These are phyloP conservation scores for Meira miltonrushii DNA, from an alignment of 1,284 basidiomycete species.

Conservation along the genomic window DNA sequence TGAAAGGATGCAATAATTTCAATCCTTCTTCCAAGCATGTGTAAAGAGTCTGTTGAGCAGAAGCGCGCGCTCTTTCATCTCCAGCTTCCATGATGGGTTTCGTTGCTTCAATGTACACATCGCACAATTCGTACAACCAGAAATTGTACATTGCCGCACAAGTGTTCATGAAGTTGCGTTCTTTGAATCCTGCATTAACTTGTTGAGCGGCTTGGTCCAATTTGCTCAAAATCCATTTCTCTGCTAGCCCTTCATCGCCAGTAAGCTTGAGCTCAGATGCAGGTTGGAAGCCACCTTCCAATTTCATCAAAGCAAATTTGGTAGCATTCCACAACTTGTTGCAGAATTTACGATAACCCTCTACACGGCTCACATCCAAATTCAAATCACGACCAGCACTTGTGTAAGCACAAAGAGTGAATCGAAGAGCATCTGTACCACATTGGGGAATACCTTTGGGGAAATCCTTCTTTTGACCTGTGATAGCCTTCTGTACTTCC, in stretches of 20 bases:
- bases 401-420: constrained; percentile 91
- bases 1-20: constrained; percentile 89
- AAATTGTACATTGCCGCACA: constrained; percentile 83
- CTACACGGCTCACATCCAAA: constrained; percentile 89
- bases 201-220: constrained; percentile 74
- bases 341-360: constrained; percentile 97
- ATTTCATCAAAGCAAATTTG: constrained; percentile 69
- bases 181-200: constrained; percentile 70
- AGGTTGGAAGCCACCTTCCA: constrained; percentile 47
- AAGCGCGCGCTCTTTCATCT: constrained; percentile 71
- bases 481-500: constrained; percentile 83
- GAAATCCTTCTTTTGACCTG: constrained; percentile 98
- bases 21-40: constrained; percentile 87
- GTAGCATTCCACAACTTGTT: constrained; percentile 99
- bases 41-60: constrained; percentile 93
- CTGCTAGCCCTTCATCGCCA: constrained; percentile 82
- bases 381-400: constrained; percentile 58
- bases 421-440: constrained; percentile 91
- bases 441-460: constrained; percentile 99
- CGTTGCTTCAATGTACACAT: constrained; percentile 92
- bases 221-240: constrained; percentile 93
- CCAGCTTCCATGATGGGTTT: constrained; percentile 68
- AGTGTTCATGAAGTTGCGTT: constrained; percentile 87
- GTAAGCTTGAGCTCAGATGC: constrained; percentile 61
- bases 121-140: constrained; percentile 97